A percentile compares a stretch with the other conserved stretches of the same genome.
phyloP scores from a whole-genome alignment of 1,139 yeast species.

The Groenewaldozyma sp. region DNA sequence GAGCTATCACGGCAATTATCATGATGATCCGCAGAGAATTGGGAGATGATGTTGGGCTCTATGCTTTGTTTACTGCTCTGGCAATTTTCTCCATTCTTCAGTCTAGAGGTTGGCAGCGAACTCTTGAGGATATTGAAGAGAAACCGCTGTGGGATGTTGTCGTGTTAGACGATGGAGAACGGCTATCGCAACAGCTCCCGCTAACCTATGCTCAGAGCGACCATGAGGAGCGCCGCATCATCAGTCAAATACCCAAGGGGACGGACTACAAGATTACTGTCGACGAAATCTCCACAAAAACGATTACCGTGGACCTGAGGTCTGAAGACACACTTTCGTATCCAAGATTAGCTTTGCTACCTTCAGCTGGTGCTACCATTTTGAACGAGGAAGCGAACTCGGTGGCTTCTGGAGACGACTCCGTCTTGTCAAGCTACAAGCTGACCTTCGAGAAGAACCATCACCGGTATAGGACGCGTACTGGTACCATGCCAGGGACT shows the following conservation, averaged over 20 bases:
- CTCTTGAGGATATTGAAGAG: slow-evolving; percentile 20
- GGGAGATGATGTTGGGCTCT: slow-evolving; percentile 24
- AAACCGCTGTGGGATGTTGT: slow-evolving; percentile 29
- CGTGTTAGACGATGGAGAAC: slow-evolving; percentile 27
- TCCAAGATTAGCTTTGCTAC: slow-evolving; percentile 2
- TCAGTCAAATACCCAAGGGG: slow-evolving; percentile 21
- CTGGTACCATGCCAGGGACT: slow-evolving; percentile 13
- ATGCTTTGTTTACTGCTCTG: slow-evolving; percentile 24
- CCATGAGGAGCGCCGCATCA: slow-evolving; percentile 19
- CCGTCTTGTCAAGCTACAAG: slow-evolving; percentile 10
- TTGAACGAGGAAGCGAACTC: slow-evolving; percentile 15
- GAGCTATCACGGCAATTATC: slow-evolving; percentile 27
- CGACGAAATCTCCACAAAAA: slow-evolving; percentile 17
- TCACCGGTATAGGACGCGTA: slow-evolving; percentile 17
- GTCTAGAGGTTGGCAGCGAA: slow-evolving; percentile 23
- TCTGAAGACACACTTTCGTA: slow-evolving; percentile 10
- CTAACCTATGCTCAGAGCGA: slow-evolving; percentile 16
- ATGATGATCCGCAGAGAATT: slow-evolving; percentile 23
- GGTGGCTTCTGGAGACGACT: slow-evolving; percentile 9
- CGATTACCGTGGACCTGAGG: slow-evolving; percentile 17
- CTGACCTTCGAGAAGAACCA: slow-evolving; percentile 17
- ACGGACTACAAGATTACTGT: slow-evolving; percentile 21
- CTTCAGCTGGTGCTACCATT: slow-evolving; percentile 16
- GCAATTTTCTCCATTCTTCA: slow-evolving; percentile 27
- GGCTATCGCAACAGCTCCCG: slow-evolving; percentile 24